Conservation (phyloP, 129 eudicot species). For the Pulicaria dysenterica region DNA sequence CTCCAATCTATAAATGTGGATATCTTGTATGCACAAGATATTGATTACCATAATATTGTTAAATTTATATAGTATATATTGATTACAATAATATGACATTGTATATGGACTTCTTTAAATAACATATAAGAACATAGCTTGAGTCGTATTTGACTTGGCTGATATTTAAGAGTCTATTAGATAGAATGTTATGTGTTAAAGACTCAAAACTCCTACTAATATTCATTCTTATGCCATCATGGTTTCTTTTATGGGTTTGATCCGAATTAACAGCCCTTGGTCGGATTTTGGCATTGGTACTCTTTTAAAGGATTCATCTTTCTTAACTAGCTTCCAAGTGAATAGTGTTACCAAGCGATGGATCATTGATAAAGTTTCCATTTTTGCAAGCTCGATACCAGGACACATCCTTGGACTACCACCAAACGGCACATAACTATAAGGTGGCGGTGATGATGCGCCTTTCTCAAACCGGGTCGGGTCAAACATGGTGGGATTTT, state of each 20-base stretch:
- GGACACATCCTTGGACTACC: slow-evolving; percentile 67
- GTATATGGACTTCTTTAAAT: no score
- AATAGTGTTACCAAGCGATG: slow-evolving; percentile 54
- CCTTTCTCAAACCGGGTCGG: slow-evolving; percentile 54
- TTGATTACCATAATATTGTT: no score
- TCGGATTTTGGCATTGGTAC: slow-evolving; percentile 55
- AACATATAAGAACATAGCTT: no score
- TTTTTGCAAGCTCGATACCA: slow-evolving; percentile 66
- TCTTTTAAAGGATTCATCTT: slow-evolving; percentile 40
- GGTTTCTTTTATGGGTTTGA: slow-evolving; percentile 28
- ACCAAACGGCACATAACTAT: slow-evolving; percentile 57
- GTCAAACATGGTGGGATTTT: slow-evolving; percentile 50
- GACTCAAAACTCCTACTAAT: no score
- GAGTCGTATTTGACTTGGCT: no score
- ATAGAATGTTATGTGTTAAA: no score
- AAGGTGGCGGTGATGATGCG: slow-evolving; percentile 52
- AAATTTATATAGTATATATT: no score
- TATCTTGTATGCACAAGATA: no score
- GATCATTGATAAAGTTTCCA: slow-evolving; percentile 53
- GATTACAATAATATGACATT: no score
- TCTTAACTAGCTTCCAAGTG: slow-evolving; percentile 46
- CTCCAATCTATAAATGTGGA: no score
- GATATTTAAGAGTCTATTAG: no score
- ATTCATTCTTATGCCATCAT: no score
- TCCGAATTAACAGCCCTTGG: slow-evolving; percentile 47